A percentile compares a stretch with the other conserved stretches of the same genome.
phyloP scores from a whole-genome alignment of 495 filamentous ascomycete species.

The Penicillium maclennaniae region DNA sequence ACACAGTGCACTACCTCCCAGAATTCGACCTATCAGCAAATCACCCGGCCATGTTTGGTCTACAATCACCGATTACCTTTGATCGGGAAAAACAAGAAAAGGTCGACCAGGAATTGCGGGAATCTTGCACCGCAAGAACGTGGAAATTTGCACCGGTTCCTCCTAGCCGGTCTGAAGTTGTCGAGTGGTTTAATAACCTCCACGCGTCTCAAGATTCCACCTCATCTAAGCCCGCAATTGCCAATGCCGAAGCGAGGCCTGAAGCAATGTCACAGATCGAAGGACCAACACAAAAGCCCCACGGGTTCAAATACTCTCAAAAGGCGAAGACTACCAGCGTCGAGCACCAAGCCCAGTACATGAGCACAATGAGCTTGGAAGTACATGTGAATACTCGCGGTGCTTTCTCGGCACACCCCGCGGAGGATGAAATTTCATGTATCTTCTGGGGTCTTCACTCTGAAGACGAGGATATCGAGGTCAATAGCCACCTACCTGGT shows the following conservation, averaged over 20 bases:
- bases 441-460: slow-evolving; percentile 89
- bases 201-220: slow-evolving; percentile 10
- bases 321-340: slow-evolving; percentile 70
- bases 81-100: slow-evolving; percentile 51
- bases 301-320: slow-evolving; percentile 87
- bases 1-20: slow-evolving; percentile 70
- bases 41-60: slow-evolving; percentile 52
- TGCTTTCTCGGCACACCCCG: slow-evolving; percentile 76
- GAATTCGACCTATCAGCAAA: slow-evolving; percentile 67
- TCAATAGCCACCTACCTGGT: slow-evolving; percentile 50
- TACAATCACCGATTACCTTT: slow-evolving; percentile 39
- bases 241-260: slow-evolving; percentile 13
- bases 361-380: slow-evolving; percentile 95
- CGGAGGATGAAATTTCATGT: slow-evolving; percentile 82
- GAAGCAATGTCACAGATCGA: slow-evolving; percentile 77
- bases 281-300: slow-evolving; percentile 79
- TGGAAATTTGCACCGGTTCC: slow-evolving; percentile 53
- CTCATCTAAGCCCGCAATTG: background rate
- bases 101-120: slow-evolving; percentile 45
- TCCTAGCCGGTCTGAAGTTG: slow-evolving; percentile 68
- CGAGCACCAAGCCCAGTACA: slow-evolving; percentile 83
- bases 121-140: slow-evolving; percentile 22
- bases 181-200: slow-evolving; percentile 57
- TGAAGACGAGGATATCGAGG: slow-evolving; percentile 56
- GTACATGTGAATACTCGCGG: slow-evolving; percentile 90